These are phyloP conservation scores for Fusarium sp. DNA, from an alignment of 2,329 filamentous ascomycete genomes.

Conservation along the genomic window DNA sequence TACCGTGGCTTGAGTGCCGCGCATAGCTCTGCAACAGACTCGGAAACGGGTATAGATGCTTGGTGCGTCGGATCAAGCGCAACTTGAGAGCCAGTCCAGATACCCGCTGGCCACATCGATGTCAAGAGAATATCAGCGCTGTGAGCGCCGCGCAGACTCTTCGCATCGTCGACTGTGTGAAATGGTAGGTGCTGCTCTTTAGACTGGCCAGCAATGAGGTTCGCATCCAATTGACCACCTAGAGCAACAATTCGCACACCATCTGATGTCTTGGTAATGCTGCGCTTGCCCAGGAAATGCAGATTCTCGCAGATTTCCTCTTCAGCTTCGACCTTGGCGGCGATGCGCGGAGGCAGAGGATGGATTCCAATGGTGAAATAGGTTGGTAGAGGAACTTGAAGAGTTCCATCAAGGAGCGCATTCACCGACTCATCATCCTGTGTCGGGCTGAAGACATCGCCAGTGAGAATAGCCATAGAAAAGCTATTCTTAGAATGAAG, in stretches of 20 bases:
- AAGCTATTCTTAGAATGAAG: constrained; percentile 91
- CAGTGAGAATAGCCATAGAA: constrained; percentile 83
- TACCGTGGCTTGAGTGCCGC: constrained; percentile 88
- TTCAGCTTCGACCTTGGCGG: constrained; percentile 78
- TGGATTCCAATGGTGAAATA: constrained; percentile 88
- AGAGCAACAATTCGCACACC: constrained; percentile 89
- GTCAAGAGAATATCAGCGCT: constrained; percentile 89
- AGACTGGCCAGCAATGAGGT: constrained; percentile 70
- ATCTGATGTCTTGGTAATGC: constrained; percentile 88
- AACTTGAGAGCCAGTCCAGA: constrained; percentile 76
- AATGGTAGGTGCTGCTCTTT: constrained; percentile 80
- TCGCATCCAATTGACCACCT: constrained; percentile 76
- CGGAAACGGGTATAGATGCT: constrained; percentile 65
- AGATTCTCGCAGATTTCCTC: constrained; percentile 89
- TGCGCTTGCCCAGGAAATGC: constrained; percentile 88
- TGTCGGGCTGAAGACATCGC: constrained; percentile 79
- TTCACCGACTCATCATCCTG: constrained; percentile 70
- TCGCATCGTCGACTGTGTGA: constrained; percentile 82
- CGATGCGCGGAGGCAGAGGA: constrained; percentile 76
- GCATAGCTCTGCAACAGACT: constrained; percentile 82
- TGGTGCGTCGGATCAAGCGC: constrained; percentile 65
- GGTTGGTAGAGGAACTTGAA: constrained; percentile 81
- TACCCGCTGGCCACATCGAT: constrained; percentile 81
- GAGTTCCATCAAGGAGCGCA: constrained; percentile 76
- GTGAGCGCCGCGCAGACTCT: constrained; percentile 79